These are phyloP conservation scores for Suillus spraguei DNA, from an alignment of 768 basidiomycete species.

Conservation along the genomic window DNA sequence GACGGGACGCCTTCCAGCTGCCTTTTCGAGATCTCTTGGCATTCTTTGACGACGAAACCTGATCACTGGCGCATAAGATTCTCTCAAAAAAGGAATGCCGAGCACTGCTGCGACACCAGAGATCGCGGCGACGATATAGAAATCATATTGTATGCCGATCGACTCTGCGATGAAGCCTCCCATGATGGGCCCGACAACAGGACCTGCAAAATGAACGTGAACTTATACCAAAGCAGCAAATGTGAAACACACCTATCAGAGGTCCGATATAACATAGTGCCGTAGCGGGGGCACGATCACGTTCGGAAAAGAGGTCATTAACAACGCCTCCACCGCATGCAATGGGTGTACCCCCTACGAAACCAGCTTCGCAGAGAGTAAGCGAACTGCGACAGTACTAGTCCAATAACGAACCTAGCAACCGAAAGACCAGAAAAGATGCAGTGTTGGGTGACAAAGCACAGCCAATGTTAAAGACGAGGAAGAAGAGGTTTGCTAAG, in stretches of 20 bases:
- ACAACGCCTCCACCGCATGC: constrained; percentile 65
- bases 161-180: constrained; percentile 2
- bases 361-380: constrained; percentile 47
- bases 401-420: constrained; percentile 48
- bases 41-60: constrained; percentile 46
- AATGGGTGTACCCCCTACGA: constrained; percentile 65
- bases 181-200: constrained; percentile 42
- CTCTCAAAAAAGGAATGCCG: constrained; percentile 57
- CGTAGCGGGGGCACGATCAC: constrained; percentile 69
- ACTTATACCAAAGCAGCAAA: neutral
- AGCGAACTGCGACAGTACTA: neutral
- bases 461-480: constrained; percentile 35
- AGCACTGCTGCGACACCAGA: neutral
- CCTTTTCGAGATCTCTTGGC: constrained; percentile 49
- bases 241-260: constrained; percentile 46
- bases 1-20: constrained; percentile 28
- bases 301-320: constrained; percentile 54
- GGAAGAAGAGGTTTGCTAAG: constrained; percentile 20
- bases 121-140: neutral
- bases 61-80: constrained; percentile 78
- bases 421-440: constrained; percentile 64
- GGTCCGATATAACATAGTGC: constrained; percentile 67
- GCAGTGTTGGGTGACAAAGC: constrained; percentile 62
- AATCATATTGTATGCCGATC: neutral
- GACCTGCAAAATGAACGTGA: constrained; percentile 34